Evolutionary conservation across 352 stramenopile species (phyloP).

Genomic region (Globisporangium ultimum): DNA sequence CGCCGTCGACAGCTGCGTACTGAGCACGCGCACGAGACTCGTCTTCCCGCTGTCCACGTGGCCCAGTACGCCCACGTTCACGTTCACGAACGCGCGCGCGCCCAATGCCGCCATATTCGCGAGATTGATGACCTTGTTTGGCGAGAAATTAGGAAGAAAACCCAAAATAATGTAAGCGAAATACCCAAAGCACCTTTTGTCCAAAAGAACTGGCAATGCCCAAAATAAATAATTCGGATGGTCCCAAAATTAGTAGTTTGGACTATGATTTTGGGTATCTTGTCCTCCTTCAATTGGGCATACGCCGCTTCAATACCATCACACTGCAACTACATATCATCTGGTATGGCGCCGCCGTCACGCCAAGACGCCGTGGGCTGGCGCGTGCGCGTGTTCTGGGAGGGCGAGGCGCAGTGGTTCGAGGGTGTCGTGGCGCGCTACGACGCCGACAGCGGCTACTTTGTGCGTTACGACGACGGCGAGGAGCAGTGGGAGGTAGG

Average conservation of each 20-base stretch:
- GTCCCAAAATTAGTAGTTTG: too few relatives aligned
- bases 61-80: conserved; percentile 98
- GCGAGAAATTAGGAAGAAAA: too few relatives aligned
- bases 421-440: conserved; percentile 44
- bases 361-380: conserved; percentile 23
- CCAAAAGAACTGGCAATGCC: too few relatives aligned
- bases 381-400: conserved; percentile 67
- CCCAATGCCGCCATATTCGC: too few relatives aligned
- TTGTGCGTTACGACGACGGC: conserved; percentile 48
- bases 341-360: not conserved
- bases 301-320: too few relatives aligned
- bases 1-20: conserved; percentile 96
- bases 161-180: too few relatives aligned
- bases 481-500: conserved; percentile 72
- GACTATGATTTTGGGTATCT: too few relatives aligned
- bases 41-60: conserved; percentile 99
- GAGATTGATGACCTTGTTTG: too few relatives aligned
- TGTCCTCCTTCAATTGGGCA: too few relatives aligned
- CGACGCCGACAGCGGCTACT: conserved; percentile 48
- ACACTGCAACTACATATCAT: too few relatives aligned
- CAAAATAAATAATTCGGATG: too few relatives aligned
- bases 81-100: conserved; percentile 53
- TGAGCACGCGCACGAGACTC: conserved; percentile 94
- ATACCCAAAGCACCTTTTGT: too few relatives aligned
- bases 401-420: conserved; percentile 64